phyloP scores from a whole-genome alignment of 257 asterid genomes.

The Penstemon newberryi region DNA sequence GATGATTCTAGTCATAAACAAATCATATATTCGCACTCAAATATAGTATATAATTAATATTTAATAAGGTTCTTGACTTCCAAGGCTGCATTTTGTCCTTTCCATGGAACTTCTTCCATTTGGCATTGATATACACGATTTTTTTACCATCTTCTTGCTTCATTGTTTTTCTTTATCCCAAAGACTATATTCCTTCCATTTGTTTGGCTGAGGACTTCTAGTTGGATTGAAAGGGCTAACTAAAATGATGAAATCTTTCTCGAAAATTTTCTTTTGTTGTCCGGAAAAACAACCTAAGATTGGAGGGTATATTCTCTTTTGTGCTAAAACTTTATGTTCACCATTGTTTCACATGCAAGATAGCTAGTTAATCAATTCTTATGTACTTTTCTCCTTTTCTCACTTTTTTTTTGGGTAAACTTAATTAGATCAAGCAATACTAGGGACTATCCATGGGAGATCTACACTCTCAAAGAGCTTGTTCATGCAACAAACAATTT shows the following conservation, averaged over 20 bases:
- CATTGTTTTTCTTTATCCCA: background rate
- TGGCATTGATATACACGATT: conserved; percentile 35
- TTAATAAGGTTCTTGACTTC: conserved; percentile 35
- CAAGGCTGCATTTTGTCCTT: conserved; percentile 39
- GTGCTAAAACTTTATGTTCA: background rate
- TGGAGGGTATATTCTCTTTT: conserved; percentile 27
- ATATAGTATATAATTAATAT: background rate
- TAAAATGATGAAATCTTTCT: conserved; percentile 23
- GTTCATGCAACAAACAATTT: conserved; percentile 73
- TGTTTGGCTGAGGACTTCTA: conserved; percentile 2
- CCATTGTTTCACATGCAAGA: background rate
- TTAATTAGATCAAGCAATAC: conserved; percentile 35
- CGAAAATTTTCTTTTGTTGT: conserved; percentile 35
- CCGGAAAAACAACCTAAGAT: conserved; percentile 30
- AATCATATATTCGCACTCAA: too few relatives aligned
- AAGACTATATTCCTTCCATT: conserved; percentile 14
- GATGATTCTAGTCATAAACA: too few relatives aligned
- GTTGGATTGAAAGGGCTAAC: background rate
- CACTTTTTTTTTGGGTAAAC: background rate
- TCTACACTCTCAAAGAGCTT: conserved; percentile 63
- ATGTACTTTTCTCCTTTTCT: background rate
- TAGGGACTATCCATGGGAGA: conserved; percentile 67
- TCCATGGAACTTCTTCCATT: conserved; percentile 18
- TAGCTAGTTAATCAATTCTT: background rate
- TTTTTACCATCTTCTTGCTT: conserved; percentile 23